Evolutionary conservation across 1,284 basidiomycete species (phyloP).

Genomic region (Sparassis latifolia): DNA sequence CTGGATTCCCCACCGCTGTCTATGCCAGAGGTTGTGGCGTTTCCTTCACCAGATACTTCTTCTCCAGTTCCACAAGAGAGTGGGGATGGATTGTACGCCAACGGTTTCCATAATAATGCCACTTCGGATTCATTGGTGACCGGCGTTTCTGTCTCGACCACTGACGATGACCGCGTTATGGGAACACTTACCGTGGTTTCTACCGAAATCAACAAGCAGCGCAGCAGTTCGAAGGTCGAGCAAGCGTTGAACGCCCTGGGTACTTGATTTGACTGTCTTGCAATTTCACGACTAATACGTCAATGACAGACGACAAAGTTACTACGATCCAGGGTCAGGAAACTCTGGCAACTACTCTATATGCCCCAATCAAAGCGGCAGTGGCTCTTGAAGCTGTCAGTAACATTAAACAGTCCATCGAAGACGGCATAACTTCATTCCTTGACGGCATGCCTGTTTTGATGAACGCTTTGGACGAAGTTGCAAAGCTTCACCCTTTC

Average conservation of each 20-base stretch:
- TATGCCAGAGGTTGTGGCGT: background rate
- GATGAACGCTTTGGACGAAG: constrained; percentile 18
- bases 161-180: background rate
- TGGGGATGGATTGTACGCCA: too few relatives aligned
- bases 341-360: background rate
- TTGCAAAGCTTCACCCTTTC: constrained; percentile 23
- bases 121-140: background rate
- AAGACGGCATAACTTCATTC: constrained; percentile 14
- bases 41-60: background rate
- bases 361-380: background rate
- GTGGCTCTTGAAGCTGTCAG: constrained; percentile 4
- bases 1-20: background rate
- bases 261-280: background rate
- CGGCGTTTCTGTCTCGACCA: background rate
- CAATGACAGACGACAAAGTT: background rate
- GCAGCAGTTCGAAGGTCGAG: constrained; percentile 7
- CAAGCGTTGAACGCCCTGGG: background rate
- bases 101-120: too few relatives aligned
- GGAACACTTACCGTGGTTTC: background rate
- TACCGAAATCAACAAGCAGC: background rate
- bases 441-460: constrained; percentile 16
- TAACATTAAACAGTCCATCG: background rate
- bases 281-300: background rate
- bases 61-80: background rate
- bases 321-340: constrained; percentile 7